Percentiles rank a stretch among this genome's conserved stretches.
Evolutionary conservation across 176 grass and related monocot species (phyloP).

Genomic region (Triticum aestivum): IWGSC_CS_RefSeq_v2.1 NC_057803.1:474505766-474506265

Average conservation of each 20-base stretch:
- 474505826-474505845: background rate
- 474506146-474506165: background rate
- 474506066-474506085: background rate
- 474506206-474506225: background rate
- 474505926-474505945: background rate
- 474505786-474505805: constrained; percentile 14
- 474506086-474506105: background rate
- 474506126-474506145: too few species aligned
- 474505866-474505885: constrained; percentile 6
- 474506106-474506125: background rate
- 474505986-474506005: background rate
- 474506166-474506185: background rate
- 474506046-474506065: background rate
- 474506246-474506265: background rate
- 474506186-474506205: background rate
- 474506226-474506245: constrained; percentile 19
- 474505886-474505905: background rate
- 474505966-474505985: background rate
- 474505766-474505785: background rate
- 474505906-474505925: background rate
- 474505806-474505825: constrained; percentile 2
- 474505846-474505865: background rate
- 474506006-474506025: background rate
- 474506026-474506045: background rate
- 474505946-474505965: background rate